These are phyloP conservation scores for Microstroma glucosiphilum DNA, from an alignment of 1,284 basidiomycete genomes.

Conservation along the genomic window DNA sequence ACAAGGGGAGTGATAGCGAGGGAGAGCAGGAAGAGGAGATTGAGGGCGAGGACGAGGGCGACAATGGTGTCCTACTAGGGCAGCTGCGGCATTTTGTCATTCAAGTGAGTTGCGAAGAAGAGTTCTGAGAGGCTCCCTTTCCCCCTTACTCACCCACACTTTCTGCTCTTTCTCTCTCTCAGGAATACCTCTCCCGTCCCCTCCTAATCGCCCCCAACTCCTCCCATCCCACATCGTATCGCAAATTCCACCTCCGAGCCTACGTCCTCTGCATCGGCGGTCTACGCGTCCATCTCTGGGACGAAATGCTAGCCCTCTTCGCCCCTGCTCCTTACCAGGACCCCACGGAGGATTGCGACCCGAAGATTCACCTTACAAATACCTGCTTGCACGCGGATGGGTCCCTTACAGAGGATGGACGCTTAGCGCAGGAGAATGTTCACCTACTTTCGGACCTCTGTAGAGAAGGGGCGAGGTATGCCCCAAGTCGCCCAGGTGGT, in stretches of 20 bases:
- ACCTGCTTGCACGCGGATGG: constrained; percentile 71
- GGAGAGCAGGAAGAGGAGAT: constrained; percentile 15
- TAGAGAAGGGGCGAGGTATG: constrained; percentile 54
- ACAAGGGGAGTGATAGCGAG: constrained; percentile 49
- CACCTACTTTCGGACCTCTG: constrained; percentile 70
- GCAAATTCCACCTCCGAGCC: constrained; percentile 80
- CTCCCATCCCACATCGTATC: constrained; percentile 31
- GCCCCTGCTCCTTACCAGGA: constrained; percentile 47
- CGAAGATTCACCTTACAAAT: constrained; percentile 84
- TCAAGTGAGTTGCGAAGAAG: constrained; percentile 60
- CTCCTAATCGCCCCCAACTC: constrained; percentile 69
- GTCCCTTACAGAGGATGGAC: constrained; percentile 17
- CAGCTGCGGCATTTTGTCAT: constrained; percentile 94
- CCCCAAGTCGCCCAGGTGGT: constrained; percentile 53
- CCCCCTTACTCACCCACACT: background rate
- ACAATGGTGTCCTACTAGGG: constrained; percentile 52
- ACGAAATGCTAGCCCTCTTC: constrained; percentile 79
- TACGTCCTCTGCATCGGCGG: constrained; percentile 72
- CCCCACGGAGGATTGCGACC: constrained; percentile 53
- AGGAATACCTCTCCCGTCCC: constrained; percentile 78
- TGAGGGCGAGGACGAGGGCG: constrained; percentile 43
- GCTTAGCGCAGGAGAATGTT: constrained; percentile 51
- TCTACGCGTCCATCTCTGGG: constrained; percentile 59
- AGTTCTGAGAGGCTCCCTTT: background rate
- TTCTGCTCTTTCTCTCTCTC: background rate